Evolutionary conservation across 2,329 filamentous ascomycete species (phyloP).

Genomic region (Trichoderma afroharzianum): DNA sequence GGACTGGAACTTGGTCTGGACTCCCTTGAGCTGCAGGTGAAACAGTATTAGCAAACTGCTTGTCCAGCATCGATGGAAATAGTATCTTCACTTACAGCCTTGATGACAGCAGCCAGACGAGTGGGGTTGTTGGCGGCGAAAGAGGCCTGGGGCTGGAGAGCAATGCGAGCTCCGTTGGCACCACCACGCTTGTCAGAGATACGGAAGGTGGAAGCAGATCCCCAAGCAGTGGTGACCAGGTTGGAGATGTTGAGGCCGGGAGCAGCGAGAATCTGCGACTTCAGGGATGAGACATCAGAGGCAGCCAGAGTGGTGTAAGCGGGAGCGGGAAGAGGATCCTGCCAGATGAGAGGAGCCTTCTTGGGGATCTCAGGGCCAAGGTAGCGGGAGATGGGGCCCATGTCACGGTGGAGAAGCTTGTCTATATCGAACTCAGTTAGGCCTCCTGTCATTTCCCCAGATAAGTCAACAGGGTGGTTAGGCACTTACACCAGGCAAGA

Average conservation of each 20-base stretch:
- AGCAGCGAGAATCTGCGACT: conserved; percentile 61
- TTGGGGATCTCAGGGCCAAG: conserved; percentile 68
- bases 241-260: conserved; percentile 54
- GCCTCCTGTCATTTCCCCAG: neutral
- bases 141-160: conserved; percentile 64
- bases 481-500: conserved; percentile 61
- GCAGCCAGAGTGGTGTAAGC: conserved; percentile 56
- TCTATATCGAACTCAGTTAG: neutral
- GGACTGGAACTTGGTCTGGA: conserved; percentile 63
- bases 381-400: conserved; percentile 68
- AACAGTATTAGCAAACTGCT: neutral
- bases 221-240: conserved; percentile 64
- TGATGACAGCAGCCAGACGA: conserved; percentile 59
- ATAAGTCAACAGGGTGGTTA: neutral
- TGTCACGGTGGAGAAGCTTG: conserved; percentile 76
- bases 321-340: conserved; percentile 63
- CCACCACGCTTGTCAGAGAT: conserved; percentile 75
- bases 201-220: conserved; percentile 67
- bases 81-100: conserved; percentile 29
- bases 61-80: neutral
- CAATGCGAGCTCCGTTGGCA: conserved; percentile 74
- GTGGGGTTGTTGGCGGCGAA: conserved; percentile 72
- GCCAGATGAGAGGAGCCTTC: conserved; percentile 62
- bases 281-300: conserved; percentile 59
- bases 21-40: conserved; percentile 24